Evolutionary conservation across 306 rosid genomes (phyloP).

Genomic region (Delonix regia): DNA sequence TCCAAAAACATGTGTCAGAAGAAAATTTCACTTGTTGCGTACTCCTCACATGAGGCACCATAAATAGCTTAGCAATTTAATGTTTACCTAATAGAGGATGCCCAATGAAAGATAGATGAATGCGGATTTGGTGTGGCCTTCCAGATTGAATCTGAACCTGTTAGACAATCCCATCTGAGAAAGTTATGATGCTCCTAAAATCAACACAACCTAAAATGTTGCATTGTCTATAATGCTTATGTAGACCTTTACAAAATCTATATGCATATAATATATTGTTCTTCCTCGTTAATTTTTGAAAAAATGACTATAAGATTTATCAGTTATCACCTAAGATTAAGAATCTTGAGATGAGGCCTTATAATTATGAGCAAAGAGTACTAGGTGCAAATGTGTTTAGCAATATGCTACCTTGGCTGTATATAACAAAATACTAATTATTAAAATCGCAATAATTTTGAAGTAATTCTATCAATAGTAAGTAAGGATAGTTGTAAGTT

Average conservation of each 20-base stretch:
- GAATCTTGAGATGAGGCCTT: neutral
- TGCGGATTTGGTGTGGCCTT: constrained; percentile 95
- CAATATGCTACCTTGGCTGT: neutral
- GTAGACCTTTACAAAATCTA: neutral
- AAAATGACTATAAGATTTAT: neutral
- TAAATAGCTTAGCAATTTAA: constrained; percentile 17
- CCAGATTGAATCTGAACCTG: constrained; percentile 94
- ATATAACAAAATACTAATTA: neutral
- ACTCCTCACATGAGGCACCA: constrained; percentile 12
- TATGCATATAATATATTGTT: neutral
- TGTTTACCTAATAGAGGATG: constrained; percentile 80
- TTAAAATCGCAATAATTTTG: neutral
- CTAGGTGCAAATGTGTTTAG: neutral
- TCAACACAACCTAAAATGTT: neutral
- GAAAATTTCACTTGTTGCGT: constrained; percentile 17
- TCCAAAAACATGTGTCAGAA: neutral
- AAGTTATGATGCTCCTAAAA: constrained; percentile 12
- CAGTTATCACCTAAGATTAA: neutral
- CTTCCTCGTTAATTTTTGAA: neutral
- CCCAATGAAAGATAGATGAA: constrained; percentile 91
- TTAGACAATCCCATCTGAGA: constrained; percentile 37
- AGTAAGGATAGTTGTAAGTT: neutral
- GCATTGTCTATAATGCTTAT: neutral
- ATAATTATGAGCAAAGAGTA: neutral
- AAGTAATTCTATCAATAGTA: neutral